Evolutionary conservation across 176 grass and related monocot genomes (phyloP).

Genomic region (Oryza coarctata): DNA sequence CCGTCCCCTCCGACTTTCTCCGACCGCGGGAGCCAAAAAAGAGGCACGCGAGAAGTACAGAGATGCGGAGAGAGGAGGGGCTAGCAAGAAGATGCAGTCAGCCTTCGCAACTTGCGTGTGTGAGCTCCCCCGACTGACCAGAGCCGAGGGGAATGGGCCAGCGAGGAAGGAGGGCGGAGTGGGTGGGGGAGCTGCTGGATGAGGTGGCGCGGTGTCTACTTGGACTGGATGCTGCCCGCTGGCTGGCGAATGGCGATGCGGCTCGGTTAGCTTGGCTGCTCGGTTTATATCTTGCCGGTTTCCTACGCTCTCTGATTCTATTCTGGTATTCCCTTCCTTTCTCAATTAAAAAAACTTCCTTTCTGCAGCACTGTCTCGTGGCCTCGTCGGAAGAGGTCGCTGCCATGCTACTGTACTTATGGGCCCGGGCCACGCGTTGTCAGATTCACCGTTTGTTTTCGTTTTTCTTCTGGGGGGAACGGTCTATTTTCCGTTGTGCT

Average conservation of each 20-base stretch:
- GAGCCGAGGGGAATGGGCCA: not conserved
- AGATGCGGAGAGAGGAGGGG: not conserved
- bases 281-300: too few relatives aligned
- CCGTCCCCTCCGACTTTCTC: not conserved
- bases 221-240: not conserved
- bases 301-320: not conserved
- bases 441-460: not conserved
- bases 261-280: too few relatives aligned
- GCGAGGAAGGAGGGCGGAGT: not conserved
- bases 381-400: not conserved
- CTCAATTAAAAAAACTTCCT: too few relatives aligned
- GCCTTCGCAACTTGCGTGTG: conserved; percentile 6
- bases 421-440: not conserved
- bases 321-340: too few relatives aligned
- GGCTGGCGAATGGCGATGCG: not conserved
- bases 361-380: too few relatives aligned
- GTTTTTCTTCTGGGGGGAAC: not conserved
- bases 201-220: not conserved
- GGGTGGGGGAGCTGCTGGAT: not conserved
- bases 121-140: not conserved
- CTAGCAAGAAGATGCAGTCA: conserved; percentile 10
- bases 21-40: not conserved
- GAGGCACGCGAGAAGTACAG: not conserved
- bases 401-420: not conserved
- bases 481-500: too few relatives aligned